Evolutionary conservation across 1,284 basidiomycete genomes (phyloP).

Genomic region (Cutaneotrichosporon dermatis): DNA sequence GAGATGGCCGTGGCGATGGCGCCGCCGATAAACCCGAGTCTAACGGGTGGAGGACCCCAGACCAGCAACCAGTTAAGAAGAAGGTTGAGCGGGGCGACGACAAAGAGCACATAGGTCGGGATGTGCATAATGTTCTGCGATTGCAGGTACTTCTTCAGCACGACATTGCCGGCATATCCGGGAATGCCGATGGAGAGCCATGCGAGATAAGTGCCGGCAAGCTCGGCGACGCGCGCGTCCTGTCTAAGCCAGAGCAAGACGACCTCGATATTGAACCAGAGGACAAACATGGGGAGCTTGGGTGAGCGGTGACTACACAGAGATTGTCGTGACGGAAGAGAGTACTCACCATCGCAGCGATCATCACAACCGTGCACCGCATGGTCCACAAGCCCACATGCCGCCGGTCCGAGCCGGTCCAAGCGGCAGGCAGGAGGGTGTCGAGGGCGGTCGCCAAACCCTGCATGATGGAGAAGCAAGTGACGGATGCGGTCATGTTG

Average conservation of each 20-base stretch:
- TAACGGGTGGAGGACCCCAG: conserved; percentile 71
- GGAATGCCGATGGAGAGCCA: conserved; percentile 79
- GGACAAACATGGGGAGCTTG: conserved; percentile 41
- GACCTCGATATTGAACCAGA: conserved; percentile 74
- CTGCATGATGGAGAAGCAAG: conserved; percentile 69
- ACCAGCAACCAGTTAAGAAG: conserved; percentile 80
- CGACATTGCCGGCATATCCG: conserved; percentile 58
- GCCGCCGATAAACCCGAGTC: conserved; percentile 88
- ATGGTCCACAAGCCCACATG: conserved; percentile 88
- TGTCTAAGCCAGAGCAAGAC: conserved; percentile 76
- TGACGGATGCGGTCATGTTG: conserved; percentile 41
- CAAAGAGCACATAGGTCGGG: conserved; percentile 77
- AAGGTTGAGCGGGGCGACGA: conserved; percentile 82
- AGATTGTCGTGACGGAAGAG: too few species aligned
- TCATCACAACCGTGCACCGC: conserved; percentile 70
- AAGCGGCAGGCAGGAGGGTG: conserved; percentile 82
- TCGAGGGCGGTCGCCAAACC: conserved; percentile 81
- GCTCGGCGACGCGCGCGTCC: conserved; percentile 72
- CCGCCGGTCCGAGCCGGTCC: conserved; percentile 76
- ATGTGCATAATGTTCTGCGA: conserved; percentile 80
- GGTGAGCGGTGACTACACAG: conserved; percentile 36
- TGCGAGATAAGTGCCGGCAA: conserved; percentile 71
- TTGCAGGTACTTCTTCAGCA: conserved; percentile 62
- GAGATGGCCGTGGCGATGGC: conserved; percentile 84
- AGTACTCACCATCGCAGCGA: conserved; percentile 50